A percentile compares a stretch with the other conserved stretches of the same genome.
Conservation (phyloP, 495 filamentous ascomycete species). For the Elasticomyces elasticus region DNA sequence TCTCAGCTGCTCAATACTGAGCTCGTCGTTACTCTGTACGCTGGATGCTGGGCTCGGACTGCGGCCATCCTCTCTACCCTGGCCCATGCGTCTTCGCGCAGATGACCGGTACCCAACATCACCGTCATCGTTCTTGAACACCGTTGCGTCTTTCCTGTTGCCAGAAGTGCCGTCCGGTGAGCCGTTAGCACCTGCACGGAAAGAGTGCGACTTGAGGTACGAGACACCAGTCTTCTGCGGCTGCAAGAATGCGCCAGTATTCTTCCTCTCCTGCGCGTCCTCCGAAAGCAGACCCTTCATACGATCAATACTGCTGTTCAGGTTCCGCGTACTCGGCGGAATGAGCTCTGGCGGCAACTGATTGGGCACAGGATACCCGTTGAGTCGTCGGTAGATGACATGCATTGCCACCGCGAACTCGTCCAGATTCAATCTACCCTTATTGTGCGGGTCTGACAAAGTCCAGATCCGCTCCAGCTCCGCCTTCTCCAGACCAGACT, state of each 20-base stretch:
- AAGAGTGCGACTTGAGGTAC: constrained; percentile 92
- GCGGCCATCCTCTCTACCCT: constrained; percentile 44
- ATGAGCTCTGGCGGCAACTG: constrained; percentile 87
- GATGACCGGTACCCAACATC: constrained; percentile 85
- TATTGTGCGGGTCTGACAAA: constrained; percentile 83
- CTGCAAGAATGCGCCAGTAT: constrained; percentile 71
- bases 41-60: constrained; percentile 59
- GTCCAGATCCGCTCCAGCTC: constrained; percentile 95
- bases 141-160: constrained; percentile 92
- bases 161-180: constrained; percentile 42
- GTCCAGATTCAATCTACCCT: constrained; percentile 87
- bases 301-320: constrained; percentile 83
- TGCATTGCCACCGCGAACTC: constrained; percentile 99
- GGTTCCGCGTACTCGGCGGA: constrained; percentile 88
- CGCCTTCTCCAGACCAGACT: constrained; percentile 81
- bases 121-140: constrained; percentile 93
- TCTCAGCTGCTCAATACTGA: constrained; percentile 73
- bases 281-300: constrained; percentile 87
- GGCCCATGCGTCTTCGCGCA: constrained; percentile 71
- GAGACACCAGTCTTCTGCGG: constrained; percentile 96
- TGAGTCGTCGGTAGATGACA: constrained; percentile 92
- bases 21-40: constrained; percentile 51
- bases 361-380: constrained; percentile 88
- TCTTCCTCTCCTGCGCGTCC: constrained; percentile 78
- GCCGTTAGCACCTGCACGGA: constrained; percentile 43